Base-by-base conservation (phyloP, 345 rosid genomes). In the Tarenaya hassleriana region DNA sequence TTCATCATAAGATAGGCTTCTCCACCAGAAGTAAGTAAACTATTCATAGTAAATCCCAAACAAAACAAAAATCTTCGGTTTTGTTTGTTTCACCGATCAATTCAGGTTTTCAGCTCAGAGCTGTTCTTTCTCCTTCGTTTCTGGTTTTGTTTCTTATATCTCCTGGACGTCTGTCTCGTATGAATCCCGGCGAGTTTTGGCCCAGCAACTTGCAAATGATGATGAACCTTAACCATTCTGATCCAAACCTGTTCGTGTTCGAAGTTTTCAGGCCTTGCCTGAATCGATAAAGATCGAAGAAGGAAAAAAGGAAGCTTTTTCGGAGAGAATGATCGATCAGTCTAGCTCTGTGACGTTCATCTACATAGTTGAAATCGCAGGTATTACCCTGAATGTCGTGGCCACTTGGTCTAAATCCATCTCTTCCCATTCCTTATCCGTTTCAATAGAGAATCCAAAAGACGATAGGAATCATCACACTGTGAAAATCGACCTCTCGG, bases 401-500 rank as follows among this genome's bases (percentile, higher is more conserved):
- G 67, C 71, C 0, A 81, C 80, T 41, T 84, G 94, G 88, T 67
- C 70, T 60, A 81, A 69, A 60, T 71, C 56, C 64, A 50, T 63
- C 5, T 58, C 55, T 2, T 65, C 73, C 49, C 77, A 72, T 73
- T 80, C 77, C 1, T 66, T 82, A 9, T 69, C 47, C 52, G 67
- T 85, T 50, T 69, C 47, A 31, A 68, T 76, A n/a, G 81, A 79
- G 37, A 77, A 75, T 29, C 72, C 37, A 37, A 52, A 7, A 1
- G 67, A 69, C 27, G 71, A 70, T 13, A 31, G 70, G 32, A 53
- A 34, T 24, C 80, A 58, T 15, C 79, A 50, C 21, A 67, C 52
- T 10, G 73, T 78, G 61, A 79, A 79, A 75, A 77, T 80, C 48
- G 90, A 85, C 66, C 42, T 85, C 4, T 69, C 75, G 31, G 62